Evolutionary conservation across 2,329 filamentous ascomycete genomes (phyloP), one percentile per base, ranked within the genome.

Genomic region (Arthrocladium fulminans): DNA sequence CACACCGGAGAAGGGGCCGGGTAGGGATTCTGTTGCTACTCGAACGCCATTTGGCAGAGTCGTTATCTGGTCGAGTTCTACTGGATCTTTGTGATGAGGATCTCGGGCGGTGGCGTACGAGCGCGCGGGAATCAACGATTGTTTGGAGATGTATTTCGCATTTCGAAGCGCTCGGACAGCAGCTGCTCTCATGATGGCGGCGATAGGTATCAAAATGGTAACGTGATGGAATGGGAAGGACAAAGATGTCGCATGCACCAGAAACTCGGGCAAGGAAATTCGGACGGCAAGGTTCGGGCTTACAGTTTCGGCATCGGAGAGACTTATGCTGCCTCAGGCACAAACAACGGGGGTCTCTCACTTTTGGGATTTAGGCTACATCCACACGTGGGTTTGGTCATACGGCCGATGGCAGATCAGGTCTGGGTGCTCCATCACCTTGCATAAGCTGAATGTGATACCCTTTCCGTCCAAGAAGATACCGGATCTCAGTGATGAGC

Each of bases 1-100:
- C 13, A 98, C 85, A 44, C 88, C 92, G 3, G 89, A 86, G 67
- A 98, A 98, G 58, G 89, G 89, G 35, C 92, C 92, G 1, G 90
- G 89, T 9, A 97, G 77, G 49, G 89, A 88, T 66, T 98, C 92
- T 38, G 90, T 95, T 20, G 92, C 92, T 51, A 98, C 88, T 50
- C 90, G 86, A 56, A 98, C 73, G 62, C 92, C 92, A 76, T 98
- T 98, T 43, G 88, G 74, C 13, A 98, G 79, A 1, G 83, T 89
- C 6, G 89, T 94, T 60, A 97, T 83, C 57, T 84, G 75, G 66
- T 96, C 88, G 59, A 95, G 79, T 55, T 95, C 87, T 42, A 82
- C 83, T 12, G 88, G 87, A 63, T 97, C 89, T 47, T 56, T 57
- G 35, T 57, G 51, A 12, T 47, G 15, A 20, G 55, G 54, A 47